These are phyloP conservation scores for Heteromeles arbutifolia DNA, from an alignment of 306 rosid species.

Conservation along the genomic window DNA sequence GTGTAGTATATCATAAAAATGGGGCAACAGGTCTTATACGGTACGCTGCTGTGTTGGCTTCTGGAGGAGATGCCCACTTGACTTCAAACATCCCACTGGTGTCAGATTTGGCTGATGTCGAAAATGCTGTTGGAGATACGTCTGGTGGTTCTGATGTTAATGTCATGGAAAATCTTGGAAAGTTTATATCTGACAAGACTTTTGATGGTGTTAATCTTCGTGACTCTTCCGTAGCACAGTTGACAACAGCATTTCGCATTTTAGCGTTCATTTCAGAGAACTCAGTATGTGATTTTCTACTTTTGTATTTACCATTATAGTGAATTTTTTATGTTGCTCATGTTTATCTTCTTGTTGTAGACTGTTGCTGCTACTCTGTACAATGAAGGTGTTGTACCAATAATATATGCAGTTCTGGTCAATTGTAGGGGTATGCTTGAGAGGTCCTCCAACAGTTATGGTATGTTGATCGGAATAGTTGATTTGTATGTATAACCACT, in stretches of 20 bases:
- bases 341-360: conserved; percentile 40
- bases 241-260: conserved; percentile 90
- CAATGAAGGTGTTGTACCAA: conserved; percentile 83
- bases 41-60: conserved; percentile 87
- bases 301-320: not conserved
- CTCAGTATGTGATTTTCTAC: conserved; percentile 49
- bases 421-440: conserved; percentile 91
- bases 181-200: conserved; percentile 74
- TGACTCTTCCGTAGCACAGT: conserved; percentile 85
- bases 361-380: conserved; percentile 73
- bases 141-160: conserved; percentile 72
- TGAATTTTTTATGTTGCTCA: conserved; percentile 20
- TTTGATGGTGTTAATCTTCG: conserved; percentile 89
- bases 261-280: conserved; percentile 94
- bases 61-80: conserved; percentile 95
- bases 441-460: conserved; percentile 84
- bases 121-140: conserved; percentile 72
- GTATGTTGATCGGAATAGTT: conserved; percentile 33
- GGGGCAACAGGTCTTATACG: conserved; percentile 86
- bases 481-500: not conserved
- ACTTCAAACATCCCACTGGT: conserved; percentile 61
- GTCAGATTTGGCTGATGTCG: conserved; percentile 85
- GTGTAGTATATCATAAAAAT: conserved; percentile 81
- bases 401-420: conserved; percentile 76
- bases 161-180: conserved; percentile 94